Conservation (phyloP, 129 eudicot species). For the Escallonia herrerae region DNA sequence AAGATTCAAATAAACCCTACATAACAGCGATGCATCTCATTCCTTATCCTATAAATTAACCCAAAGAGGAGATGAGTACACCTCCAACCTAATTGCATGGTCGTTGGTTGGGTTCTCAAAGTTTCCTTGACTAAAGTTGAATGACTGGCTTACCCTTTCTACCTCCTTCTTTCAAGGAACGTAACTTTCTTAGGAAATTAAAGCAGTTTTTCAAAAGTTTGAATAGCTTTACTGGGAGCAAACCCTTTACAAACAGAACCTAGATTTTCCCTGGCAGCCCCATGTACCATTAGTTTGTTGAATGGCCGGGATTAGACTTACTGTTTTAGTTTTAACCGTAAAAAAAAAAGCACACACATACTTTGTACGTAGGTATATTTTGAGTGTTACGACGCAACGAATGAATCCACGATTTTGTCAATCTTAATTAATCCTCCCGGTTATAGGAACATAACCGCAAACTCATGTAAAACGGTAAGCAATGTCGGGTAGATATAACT, state of each 20-base stretch:
- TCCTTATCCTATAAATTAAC: conserved; percentile 17
- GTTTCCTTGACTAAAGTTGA: background rate
- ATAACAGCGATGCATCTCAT: conserved; percentile 10
- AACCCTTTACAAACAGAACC: background rate
- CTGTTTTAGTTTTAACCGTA: too few relatives aligned
- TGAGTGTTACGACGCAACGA: too few relatives aligned
- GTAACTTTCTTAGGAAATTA: background rate
- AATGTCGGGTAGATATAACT: too few relatives aligned
- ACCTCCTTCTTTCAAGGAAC: conserved; percentile 1
- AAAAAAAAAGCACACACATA: too few relatives aligned
- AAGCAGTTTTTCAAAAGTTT: conserved; percentile 7
- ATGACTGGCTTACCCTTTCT: background rate
- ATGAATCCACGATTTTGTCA: too few relatives aligned
- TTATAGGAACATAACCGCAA: too few relatives aligned
- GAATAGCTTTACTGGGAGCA: background rate
- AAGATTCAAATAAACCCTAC: conserved; percentile 18
- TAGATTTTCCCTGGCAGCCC: background rate
- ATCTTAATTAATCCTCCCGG: too few relatives aligned
- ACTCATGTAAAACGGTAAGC: too few relatives aligned
- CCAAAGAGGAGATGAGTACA: conserved; percentile 14
- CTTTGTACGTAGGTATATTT: too few relatives aligned
- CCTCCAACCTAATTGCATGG: conserved; percentile 27
- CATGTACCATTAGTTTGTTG: conserved; percentile 6
- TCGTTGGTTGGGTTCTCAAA: conserved; percentile 12
- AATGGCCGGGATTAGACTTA: background rate